phyloP scores from a whole-genome alignment of 768 basidiomycete species.

The Daedaleopsis sinensis region DNA sequence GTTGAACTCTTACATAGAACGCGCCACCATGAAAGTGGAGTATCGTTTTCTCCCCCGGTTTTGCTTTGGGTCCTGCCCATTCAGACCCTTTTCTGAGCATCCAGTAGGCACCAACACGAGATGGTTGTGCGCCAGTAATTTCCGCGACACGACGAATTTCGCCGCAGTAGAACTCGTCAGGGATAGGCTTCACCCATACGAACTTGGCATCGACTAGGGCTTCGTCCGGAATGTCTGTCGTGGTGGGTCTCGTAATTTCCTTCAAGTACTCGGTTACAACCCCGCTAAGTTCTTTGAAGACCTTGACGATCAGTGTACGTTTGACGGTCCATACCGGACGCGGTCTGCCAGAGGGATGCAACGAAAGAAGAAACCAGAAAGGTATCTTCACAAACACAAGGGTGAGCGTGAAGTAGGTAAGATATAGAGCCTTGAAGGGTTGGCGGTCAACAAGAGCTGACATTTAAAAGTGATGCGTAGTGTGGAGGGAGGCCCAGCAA shows the following conservation, averaged over 20 bases:
- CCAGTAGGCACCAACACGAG: conserved; percentile 24
- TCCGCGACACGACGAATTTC: conserved; percentile 4
- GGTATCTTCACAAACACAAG: conserved; percentile 14
- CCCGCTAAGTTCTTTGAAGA: conserved; percentile 3
- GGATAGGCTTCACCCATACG: conserved; percentile 19
- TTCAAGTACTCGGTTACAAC: not conserved
- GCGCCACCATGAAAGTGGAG: conserved; percentile 26
- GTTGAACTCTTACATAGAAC: conserved; percentile 1
- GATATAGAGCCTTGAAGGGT: conserved; percentile 21
- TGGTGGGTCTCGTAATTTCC: not conserved
- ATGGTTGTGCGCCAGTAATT: conserved; percentile 9
- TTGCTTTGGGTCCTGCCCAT: conserved; percentile 22
- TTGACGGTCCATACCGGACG: conserved; percentile 11
- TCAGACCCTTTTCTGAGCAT: conserved; percentile 8
- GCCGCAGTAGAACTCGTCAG: conserved; percentile 7
- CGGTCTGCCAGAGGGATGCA: conserved; percentile 7
- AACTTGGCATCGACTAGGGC: conserved; percentile 12
- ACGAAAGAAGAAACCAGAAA: conserved; percentile 14
- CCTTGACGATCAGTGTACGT: conserved; percentile 9
- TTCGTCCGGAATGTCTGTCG: conserved; percentile 4
- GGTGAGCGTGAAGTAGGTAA: conserved; percentile 6
- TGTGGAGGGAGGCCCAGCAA: too few species aligned
- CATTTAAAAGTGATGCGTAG: too few species aligned
- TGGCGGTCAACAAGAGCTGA: not conserved
- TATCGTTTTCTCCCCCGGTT: conserved; percentile 25